phyloP scores from a whole-genome alignment of 2,329 filamentous ascomycete genomes.

The Canariomyces notabilis region DNA sequence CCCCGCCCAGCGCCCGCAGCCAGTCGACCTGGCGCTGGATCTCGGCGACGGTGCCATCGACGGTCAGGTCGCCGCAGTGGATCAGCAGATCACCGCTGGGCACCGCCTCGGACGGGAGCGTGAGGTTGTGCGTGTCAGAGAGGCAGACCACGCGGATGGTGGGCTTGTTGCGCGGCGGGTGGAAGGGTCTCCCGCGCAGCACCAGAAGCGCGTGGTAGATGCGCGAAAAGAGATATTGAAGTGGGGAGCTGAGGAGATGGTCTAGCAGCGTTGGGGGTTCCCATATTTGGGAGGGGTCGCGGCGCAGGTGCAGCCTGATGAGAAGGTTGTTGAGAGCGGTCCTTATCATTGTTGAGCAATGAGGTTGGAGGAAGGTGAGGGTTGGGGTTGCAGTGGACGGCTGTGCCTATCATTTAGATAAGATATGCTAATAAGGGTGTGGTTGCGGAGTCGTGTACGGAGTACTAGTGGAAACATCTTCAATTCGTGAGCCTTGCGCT shows the following conservation, averaged over 20 bases:
- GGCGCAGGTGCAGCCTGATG: conserved; percentile 42
- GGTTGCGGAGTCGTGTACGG: no score
- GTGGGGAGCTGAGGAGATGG: conserved; percentile 62
- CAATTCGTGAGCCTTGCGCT: no score
- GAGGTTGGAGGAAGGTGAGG: no score
- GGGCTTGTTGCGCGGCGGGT: conserved; percentile 47
- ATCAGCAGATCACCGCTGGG: conserved; percentile 80
- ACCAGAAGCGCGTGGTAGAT: conserved; percentile 61
- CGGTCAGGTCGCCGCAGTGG: conserved; percentile 81
- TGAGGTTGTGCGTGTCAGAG: conserved; percentile 77
- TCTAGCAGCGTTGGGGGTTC: conserved; percentile 52
- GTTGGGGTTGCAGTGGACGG: no score
- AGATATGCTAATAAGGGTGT: no score
- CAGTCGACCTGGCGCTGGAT: conserved; percentile 84
- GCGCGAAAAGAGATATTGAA: conserved; percentile 57
- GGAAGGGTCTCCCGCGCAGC: conserved; percentile 62
- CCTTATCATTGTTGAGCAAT: no score
- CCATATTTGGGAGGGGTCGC: conserved; percentile 37
- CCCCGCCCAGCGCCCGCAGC: conserved; percentile 60
- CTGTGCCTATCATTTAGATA: no score
- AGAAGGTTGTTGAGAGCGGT: conserved; percentile 32
- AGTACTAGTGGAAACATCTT: no score
- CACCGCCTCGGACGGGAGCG: conserved; percentile 42
- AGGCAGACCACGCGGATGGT: conserved; percentile 77
- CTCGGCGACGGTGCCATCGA: conserved; percentile 63